Conservation (phyloP, 371 early-diverging fungal species). For the Neoconidiobolus thromboides region DNA sequence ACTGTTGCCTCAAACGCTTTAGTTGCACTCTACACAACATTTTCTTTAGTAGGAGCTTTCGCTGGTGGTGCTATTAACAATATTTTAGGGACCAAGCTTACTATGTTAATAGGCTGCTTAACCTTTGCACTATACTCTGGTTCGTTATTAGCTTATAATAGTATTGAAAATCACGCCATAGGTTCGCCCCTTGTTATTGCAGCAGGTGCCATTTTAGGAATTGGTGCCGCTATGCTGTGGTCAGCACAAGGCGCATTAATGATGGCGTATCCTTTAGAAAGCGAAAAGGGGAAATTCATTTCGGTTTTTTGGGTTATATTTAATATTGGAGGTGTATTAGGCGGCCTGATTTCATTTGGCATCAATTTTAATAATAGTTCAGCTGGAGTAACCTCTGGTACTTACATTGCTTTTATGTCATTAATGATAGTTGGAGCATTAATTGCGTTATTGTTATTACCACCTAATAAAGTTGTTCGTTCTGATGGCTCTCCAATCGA, state of each 20-base stretch:
- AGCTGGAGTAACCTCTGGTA: constrained; percentile 26
- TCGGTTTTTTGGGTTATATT: constrained; percentile 62
- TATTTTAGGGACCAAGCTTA: constrained; percentile 27
- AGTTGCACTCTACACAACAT: constrained; percentile 44
- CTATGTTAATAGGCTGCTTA: constrained; percentile 28
- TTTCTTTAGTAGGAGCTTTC: constrained; percentile 36
- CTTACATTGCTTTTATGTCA: constrained; percentile 46
- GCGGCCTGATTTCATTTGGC: constrained; percentile 43
- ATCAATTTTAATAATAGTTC: constrained; percentile 22
- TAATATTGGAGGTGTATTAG: constrained; percentile 48
- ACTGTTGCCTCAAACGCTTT: constrained; percentile 39
- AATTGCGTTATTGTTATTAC: constrained; percentile 28
- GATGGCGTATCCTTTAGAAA: constrained; percentile 43
- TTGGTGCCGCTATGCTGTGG: constrained; percentile 38
- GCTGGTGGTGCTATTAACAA: constrained; percentile 38
- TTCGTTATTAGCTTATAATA: constrained; percentile 28
- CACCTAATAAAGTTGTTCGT: constrained; percentile 33
- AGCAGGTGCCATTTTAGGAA: constrained; percentile 34
- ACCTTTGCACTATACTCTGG: constrained; percentile 31
- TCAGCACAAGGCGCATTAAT: constrained; percentile 45
- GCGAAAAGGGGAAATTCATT: constrained; percentile 51
- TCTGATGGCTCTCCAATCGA: constrained; percentile 36
- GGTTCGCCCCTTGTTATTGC: constrained; percentile 19
- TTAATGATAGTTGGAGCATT: constrained; percentile 36
- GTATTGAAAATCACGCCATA: constrained; percentile 13